Base-by-base conservation (phyloP, 768 basidiomycete genomes). In the Lactarius evosmus region DNA sequence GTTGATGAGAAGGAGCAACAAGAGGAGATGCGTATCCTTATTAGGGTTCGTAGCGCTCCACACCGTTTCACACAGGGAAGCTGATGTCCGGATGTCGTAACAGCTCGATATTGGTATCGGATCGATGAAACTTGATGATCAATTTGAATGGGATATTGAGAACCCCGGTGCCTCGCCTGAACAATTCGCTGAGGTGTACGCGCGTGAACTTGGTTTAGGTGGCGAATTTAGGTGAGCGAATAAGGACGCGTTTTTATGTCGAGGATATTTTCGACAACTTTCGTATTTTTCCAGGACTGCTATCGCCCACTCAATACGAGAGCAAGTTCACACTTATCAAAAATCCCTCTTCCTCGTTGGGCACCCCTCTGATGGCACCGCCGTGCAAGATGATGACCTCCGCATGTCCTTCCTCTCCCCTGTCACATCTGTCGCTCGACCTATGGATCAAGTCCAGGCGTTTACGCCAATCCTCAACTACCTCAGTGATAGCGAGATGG, bases 61-160 rank as follows among this genome's bases (percentile, higher is more conserved):
- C 33, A 11, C 22, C 38, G 22, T 56, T 67, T 16, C 40, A 33
- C 46, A 2, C 29, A 29, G 12, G 55, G 38, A 58, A 44, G 53
- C 56, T 59, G 54, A 67, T 34, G 32, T 22, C 22, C 38, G 4
- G 30, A 27, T 56, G 46, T 40, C 58, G 27, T 60, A 34, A 36
- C 71, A 98, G 95, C 83, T 99, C 66, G 96, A 98, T 75, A 93
- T 98, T 75, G 92, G 94, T 60, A 88, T 95, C 60, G 96, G 93
- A 27, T 86, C 88, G 7, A 85, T 95, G 78, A 95, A 95, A 74
- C 82, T 99, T 27, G 91, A 93, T 61, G 97, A 99, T 75, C 91
- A 95, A 71, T 96, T 98, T 71, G 97, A 98, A 73, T 99, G 97
- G 97, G 96, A 99, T 74, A 75, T 98, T 40, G 88, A 88, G 69